Percentiles rank a stretch among this genome's conserved stretches.
phyloP scores from a whole-genome alignment of 306 rosid species.

The Luffa aegyptiaca region DNA sequence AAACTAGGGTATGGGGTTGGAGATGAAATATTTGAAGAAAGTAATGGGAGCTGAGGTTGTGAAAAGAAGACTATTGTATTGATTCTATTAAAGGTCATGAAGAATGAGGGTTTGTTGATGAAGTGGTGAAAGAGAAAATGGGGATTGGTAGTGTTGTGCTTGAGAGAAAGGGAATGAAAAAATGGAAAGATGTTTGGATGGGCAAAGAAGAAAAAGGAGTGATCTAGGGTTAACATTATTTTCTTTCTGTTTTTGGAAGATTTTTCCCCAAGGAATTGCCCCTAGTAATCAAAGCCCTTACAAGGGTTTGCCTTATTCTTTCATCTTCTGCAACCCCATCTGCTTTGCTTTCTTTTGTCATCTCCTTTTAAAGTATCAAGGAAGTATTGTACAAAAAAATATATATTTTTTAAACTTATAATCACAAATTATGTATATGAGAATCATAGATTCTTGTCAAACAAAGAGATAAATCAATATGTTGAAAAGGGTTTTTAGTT shows the following conservation, averaged over 20 bases:
- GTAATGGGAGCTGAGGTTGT: background rate
- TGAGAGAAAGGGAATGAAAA: background rate
- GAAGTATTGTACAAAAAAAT: background rate
- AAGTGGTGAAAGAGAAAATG: background rate
- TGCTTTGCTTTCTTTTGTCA: slow-evolving; percentile 1
- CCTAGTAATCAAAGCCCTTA: slow-evolving; percentile 6
- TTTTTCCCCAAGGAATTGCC: background rate
- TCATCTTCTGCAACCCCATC: background rate
- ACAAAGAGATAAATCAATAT: no score
- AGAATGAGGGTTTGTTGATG: background rate
- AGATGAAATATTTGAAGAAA: background rate
- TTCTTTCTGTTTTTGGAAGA: background rate
- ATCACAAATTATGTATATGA: background rate
- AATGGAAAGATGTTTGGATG: background rate
- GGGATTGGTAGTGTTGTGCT: background rate
- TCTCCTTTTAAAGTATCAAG: background rate
- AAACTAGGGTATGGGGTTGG: background rate
- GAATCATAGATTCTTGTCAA: no score
- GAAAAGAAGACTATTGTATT: background rate
- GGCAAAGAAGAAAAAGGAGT: slow-evolving; percentile 1
- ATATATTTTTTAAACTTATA: background rate
- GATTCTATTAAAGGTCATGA: background rate
- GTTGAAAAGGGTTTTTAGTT: background rate
- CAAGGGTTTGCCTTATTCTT: background rate
- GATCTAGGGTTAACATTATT: slow-evolving; percentile 10